phyloP scores from a whole-genome alignment of 2,329 filamentous ascomycete genomes.

The Cercospora janseana region DNA sequence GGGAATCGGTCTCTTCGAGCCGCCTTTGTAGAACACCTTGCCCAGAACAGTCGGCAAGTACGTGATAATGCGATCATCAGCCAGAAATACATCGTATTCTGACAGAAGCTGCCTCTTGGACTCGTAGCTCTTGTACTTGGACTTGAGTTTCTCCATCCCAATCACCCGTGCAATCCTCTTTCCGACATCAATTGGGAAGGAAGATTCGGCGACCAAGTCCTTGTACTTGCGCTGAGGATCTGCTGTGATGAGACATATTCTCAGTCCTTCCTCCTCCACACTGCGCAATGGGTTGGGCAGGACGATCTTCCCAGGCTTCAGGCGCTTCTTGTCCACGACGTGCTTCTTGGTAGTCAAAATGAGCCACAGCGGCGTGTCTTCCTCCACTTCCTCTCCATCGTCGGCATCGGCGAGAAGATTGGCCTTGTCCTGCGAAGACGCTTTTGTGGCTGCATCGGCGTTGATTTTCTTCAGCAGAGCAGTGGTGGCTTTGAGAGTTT shows the following conservation, averaged over 20 bases:
- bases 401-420: slow-evolving; percentile 55
- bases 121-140: slow-evolving; percentile 88
- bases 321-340: slow-evolving; percentile 67
- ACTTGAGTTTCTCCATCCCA: slow-evolving; percentile 79
- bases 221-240: slow-evolving; percentile 84
- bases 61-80: slow-evolving; percentile 77
- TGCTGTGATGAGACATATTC: slow-evolving; percentile 83
- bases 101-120: slow-evolving; percentile 75
- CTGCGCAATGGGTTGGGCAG: slow-evolving; percentile 61
- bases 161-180: slow-evolving; percentile 62
- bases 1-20: slow-evolving; percentile 81
- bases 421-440: slow-evolving; percentile 51
- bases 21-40: slow-evolving; percentile 87
- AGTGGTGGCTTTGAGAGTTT: slow-evolving; percentile 60
- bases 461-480: slow-evolving; percentile 56
- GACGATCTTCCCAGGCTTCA: slow-evolving; percentile 79
- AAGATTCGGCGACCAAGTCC: slow-evolving; percentile 72
- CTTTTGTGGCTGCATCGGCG: slow-evolving; percentile 45
- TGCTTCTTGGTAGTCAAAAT: slow-evolving; percentile 65
- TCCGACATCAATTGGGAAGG: slow-evolving; percentile 51
- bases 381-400: slow-evolving; percentile 45
- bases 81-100: slow-evolving; percentile 91
- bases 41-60: slow-evolving; percentile 75
- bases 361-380: slow-evolving; percentile 59
- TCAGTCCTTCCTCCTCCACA: slow-evolving; percentile 44